Base-by-base conservation (phyloP, 257 asterid genomes). In the Plectranthus barbatus region DNA sequence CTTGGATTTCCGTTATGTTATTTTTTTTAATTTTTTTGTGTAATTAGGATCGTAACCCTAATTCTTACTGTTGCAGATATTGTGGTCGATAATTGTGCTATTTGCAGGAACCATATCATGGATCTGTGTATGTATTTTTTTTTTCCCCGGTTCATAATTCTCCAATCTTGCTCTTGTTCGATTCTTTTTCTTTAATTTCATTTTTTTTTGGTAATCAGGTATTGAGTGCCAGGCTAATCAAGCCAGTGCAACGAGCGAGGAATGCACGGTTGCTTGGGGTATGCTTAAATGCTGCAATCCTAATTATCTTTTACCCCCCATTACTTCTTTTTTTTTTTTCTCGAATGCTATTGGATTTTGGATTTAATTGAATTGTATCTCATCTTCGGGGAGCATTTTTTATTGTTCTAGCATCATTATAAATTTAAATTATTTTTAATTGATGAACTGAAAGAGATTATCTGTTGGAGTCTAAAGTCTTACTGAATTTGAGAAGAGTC, bases 251-350 rank as follows among this genome's bases (percentile, higher is more conserved):
- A 91, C 98, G 6, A 91, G 98, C 63, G 98, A 91, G 83, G 98
- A 91, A 64, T 91, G 98, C 79, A 86, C 98, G 0, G 95, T 84
- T 72, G 98, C 97, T 76, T 91, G 98, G 98, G 98, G 98, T 91
- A 86, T 68, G 97, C 60, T 53, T 6, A 58, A 48, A 54, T 19
- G 12, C 54, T 64, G 4, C 19, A 40, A 44, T 52, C 13, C 42
- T 40, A 21, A 39, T 14, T 19, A 1, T n/a, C 17, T 70, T 17
- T 21, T n/a, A 10, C 10, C 55, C 3, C 14, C 13, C 9, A 26
- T 26, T 42, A n/a, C 49, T 65, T 14, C 18, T 17, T 21, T 65
- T 14, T 19, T 17, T 21, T 56, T 13, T 45, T 1, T 2, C 4
- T 58, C 7, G 5, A 47, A 2, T 37, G 50, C 57, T 36, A 8